A percentile compares a stretch with the other conserved stretches of the same genome.
Conservation (phyloP, 2,329 filamentous ascomycete species). For the Fusarium abutilonis region DNA sequence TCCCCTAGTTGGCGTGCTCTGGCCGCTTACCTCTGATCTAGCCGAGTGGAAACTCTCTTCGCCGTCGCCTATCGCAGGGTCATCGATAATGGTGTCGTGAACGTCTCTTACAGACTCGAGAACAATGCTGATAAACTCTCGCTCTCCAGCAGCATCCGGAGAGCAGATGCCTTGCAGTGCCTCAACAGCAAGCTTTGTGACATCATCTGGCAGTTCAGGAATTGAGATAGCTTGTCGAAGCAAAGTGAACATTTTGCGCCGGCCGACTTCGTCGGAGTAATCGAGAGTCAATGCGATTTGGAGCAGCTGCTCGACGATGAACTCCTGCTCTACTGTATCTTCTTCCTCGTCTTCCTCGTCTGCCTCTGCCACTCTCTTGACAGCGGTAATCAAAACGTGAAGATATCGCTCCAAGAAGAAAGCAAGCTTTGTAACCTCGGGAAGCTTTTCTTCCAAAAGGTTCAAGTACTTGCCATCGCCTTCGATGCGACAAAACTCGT, state of each 20-base stretch:
- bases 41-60: slow-evolving; percentile 91
- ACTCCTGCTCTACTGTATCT: slow-evolving; percentile 89
- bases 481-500: slow-evolving; percentile 85
- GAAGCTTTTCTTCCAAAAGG: slow-evolving; percentile 90
- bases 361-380: slow-evolving; percentile 64
- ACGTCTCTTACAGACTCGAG: slow-evolving; percentile 96
- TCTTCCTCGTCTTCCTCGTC: slow-evolving; percentile 74
- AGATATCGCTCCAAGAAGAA: slow-evolving; percentile 87
- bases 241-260: slow-evolving; percentile 94
- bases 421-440: slow-evolving; percentile 90
- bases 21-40: slow-evolving; percentile 80
- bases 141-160: slow-evolving; percentile 75
- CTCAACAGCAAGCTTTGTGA: slow-evolving; percentile 87
- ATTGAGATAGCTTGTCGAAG: slow-evolving; percentile 86
- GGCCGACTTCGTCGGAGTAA: slow-evolving; percentile 96
- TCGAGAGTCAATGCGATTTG: slow-evolving; percentile 92
- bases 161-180: slow-evolving; percentile 86
- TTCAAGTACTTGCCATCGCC: slow-evolving; percentile 78
- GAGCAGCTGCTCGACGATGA: slow-evolving; percentile 93
- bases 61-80: slow-evolving; percentile 65
- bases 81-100: slow-evolving; percentile 88
- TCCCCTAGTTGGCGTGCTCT: slow-evolving; percentile 63
- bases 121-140: slow-evolving; percentile 85
- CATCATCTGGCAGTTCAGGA: slow-evolving; percentile 88
- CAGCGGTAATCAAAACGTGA: slow-evolving; percentile 70